Percentiles rank a stretch among this genome's conserved stretches.
Evolutionary conservation across 2,329 filamentous ascomycete genomes (phyloP).

Genomic region (Trichoderma sp.): DNA sequence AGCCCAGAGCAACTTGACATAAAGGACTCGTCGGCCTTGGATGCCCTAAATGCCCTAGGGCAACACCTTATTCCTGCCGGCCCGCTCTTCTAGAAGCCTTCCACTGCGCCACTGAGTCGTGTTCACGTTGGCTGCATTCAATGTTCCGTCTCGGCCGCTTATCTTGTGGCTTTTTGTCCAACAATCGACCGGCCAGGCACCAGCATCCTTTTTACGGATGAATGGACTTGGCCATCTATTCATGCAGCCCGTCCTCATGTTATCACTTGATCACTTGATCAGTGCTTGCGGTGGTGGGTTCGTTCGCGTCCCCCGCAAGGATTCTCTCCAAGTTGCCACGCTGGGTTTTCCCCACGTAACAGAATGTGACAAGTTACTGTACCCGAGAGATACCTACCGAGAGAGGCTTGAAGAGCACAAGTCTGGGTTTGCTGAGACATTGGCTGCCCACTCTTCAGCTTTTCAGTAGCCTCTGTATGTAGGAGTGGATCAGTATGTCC

Average conservation of each 20-base stretch:
- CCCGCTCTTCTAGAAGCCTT: slow-evolving; percentile 20
- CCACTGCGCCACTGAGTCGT: neutral
- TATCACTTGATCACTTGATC: neutral
- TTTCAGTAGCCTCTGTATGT: too few relatives aligned
- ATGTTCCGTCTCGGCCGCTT: neutral
- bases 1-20: neutral
- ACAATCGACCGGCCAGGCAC: slow-evolving; percentile 10
- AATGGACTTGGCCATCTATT: slow-evolving; percentile 6
- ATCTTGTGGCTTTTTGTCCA: neutral
- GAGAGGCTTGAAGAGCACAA: too few relatives aligned
- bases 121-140: slow-evolving; percentile 4
- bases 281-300: too few relatives aligned
- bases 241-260: neutral
- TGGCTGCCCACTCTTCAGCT: neutral
- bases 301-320: neutral
- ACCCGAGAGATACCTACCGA: too few relatives aligned
- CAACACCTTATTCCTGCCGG: slow-evolving; percentile 16
- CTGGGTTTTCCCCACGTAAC: too few relatives aligned
- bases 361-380: too few relatives aligned
- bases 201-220: neutral
- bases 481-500: too few relatives aligned
- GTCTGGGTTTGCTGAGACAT: neutral
- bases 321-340: neutral
- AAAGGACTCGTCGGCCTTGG: neutral
- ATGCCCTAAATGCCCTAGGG: slow-evolving; percentile 8